These are phyloP conservation scores for Claviceps maximensis DNA, from an alignment of 2,329 filamentous ascomycete genomes.

Conservation along the genomic window DNA sequence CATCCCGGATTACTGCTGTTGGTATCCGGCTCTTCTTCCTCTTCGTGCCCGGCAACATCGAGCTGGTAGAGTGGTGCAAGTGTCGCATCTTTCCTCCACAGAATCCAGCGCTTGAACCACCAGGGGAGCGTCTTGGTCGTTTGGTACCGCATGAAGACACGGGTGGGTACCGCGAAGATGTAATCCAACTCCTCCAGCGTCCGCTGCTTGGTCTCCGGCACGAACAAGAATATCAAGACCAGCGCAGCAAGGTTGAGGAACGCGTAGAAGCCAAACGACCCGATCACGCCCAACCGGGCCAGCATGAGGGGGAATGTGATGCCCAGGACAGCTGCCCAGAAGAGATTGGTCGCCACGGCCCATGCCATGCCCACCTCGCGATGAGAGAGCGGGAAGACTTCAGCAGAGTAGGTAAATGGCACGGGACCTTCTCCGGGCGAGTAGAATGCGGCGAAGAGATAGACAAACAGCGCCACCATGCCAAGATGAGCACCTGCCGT, in stretches of 20 bases:
- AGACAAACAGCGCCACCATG: constrained; percentile 44
- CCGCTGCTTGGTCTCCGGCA: constrained; percentile 46
- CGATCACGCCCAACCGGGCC: constrained; percentile 26
- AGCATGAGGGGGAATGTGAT: constrained; percentile 51
- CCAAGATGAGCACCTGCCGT: constrained; percentile 18
- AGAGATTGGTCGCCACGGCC: constrained; percentile 52
- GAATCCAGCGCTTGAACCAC: constrained; percentile 45
- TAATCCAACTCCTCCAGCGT: constrained; percentile 44
- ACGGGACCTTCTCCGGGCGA: constrained; percentile 49
- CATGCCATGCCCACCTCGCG: constrained; percentile 60
- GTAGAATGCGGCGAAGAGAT: constrained; percentile 39
- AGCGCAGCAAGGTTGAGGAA: constrained; percentile 42
- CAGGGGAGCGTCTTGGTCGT: constrained; percentile 42
- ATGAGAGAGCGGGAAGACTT: constrained; percentile 58
- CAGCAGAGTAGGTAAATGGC: constrained; percentile 54
- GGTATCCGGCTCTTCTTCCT: constrained; percentile 13
- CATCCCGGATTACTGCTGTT: constrained; percentile 18
- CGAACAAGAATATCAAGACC: constrained; percentile 40
- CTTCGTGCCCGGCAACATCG: constrained; percentile 21
- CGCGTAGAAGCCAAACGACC: constrained; percentile 42
- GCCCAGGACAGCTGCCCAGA: constrained; percentile 46
- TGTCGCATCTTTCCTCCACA: constrained; percentile 31
- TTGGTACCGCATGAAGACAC: constrained; percentile 44
- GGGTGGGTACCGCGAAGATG: constrained; percentile 46
- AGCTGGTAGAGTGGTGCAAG: constrained; percentile 31